These are phyloP conservation scores for Lentinula edodes DNA, from an alignment of 768 basidiomycete species.

Conservation along the genomic window DNA sequence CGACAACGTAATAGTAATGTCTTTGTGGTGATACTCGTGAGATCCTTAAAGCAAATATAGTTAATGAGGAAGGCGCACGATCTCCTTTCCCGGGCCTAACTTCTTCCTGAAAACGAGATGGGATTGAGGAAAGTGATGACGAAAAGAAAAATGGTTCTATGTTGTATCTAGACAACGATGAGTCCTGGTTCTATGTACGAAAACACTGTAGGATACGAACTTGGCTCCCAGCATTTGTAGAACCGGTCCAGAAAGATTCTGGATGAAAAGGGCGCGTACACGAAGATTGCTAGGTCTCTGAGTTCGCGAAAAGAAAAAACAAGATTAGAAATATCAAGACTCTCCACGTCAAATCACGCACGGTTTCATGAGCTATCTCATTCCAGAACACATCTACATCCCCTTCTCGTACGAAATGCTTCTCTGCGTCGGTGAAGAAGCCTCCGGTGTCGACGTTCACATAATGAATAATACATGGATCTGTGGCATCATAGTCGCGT, in stretches of 20 bases:
- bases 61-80: constrained; percentile 31
- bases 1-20: constrained; percentile 50
- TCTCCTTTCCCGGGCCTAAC: constrained; percentile 34
- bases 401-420: constrained; percentile 16
- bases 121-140: constrained; percentile 62
- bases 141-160: constrained; percentile 66
- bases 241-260: constrained; percentile 43
- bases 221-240: constrained; percentile 52
- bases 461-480: constrained; percentile 26
- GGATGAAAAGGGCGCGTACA: constrained; percentile 44
- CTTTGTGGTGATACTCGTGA: constrained; percentile 20
- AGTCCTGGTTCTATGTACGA: background rate
- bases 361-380: constrained; percentile 16
- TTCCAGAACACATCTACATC: constrained; percentile 30
- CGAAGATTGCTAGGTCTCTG: constrained; percentile 32
- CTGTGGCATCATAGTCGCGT: constrained; percentile 20
- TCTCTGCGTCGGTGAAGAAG: constrained; percentile 24
- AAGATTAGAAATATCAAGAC: no score
- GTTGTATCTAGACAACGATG: constrained; percentile 30
- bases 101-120: constrained; percentile 57
- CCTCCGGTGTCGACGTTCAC: constrained; percentile 36
- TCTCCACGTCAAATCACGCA: background rate
- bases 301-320: no score
- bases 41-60: background rate
- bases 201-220: constrained; percentile 22